Percentiles rank a stretch among this genome's conserved stretches.
These are phyloP conservation scores for Amanita pallidorosea DNA, from an alignment of 768 basidiomycete species.

Conservation along the genomic window DNA sequence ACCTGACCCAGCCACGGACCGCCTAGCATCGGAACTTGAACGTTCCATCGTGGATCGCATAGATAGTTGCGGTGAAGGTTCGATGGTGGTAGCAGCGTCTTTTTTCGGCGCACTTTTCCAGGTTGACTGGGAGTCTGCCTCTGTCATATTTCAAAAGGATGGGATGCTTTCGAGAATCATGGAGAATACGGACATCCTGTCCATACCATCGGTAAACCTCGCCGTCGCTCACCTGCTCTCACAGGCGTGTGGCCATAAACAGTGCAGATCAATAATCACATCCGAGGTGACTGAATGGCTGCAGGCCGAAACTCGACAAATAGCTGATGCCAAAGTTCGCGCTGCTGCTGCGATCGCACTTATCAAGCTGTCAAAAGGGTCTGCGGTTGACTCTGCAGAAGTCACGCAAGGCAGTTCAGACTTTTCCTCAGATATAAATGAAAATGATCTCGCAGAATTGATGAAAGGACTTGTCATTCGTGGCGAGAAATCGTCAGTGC, in stretches of 20 bases:
- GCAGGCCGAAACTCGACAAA: slow-evolving; percentile 39
- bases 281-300: slow-evolving; percentile 59
- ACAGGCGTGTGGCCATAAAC: slow-evolving; percentile 67
- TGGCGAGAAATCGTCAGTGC: slow-evolving; percentile 26
- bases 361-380: slow-evolving; percentile 64
- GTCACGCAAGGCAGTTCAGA: slow-evolving; percentile 7
- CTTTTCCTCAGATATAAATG: slow-evolving; percentile 15
- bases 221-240: slow-evolving; percentile 66
- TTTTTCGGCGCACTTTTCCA: slow-evolving; percentile 78
- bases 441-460: slow-evolving; percentile 36
- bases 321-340: slow-evolving; percentile 33
- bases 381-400: slow-evolving; percentile 32
- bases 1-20: slow-evolving; percentile 35
- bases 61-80: slow-evolving; percentile 42
- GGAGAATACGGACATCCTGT: slow-evolving; percentile 60
- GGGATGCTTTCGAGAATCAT: slow-evolving; percentile 53
- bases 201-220: slow-evolving; percentile 36
- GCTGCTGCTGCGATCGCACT: slow-evolving; percentile 65
- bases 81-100: slow-evolving; percentile 43
- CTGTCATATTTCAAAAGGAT: slow-evolving; percentile 52
- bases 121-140: slow-evolving; percentile 63
- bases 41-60: slow-evolving; percentile 39
- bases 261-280: slow-evolving; percentile 52
- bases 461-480: slow-evolving; percentile 48
- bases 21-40: slow-evolving; percentile 39